Conservation (phyloP, 2,329 filamentous ascomycete genomes). For the Colletotrichum spinosum region DNA sequence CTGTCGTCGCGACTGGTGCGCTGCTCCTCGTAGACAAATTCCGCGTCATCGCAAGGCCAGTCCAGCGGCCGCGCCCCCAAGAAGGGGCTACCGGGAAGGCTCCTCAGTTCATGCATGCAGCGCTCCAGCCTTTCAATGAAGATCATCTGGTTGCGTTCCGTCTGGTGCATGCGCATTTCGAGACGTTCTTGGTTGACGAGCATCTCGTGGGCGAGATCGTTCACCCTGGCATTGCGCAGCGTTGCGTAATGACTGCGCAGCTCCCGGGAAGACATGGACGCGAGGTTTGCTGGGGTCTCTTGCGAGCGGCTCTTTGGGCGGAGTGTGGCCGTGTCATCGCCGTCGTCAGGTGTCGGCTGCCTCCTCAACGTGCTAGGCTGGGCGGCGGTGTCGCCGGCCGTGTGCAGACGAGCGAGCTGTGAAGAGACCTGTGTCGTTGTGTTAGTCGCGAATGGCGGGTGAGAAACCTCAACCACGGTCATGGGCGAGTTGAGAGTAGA, state of each 20-base stretch:
- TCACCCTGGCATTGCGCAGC: constrained; percentile 25
- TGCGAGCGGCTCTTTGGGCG: constrained; percentile 16
- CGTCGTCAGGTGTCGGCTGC: not conserved
- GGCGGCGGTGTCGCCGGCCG: constrained; percentile 6
- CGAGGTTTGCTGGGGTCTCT: constrained; percentile 1
- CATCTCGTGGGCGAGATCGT: constrained; percentile 37
- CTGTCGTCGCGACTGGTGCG: constrained; percentile 19
- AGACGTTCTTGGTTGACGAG: constrained; percentile 37
- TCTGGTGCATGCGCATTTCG: constrained; percentile 35
- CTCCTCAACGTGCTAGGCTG: not conserved
- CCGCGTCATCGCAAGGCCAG: constrained; percentile 18
- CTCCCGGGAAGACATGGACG: constrained; percentile 28
- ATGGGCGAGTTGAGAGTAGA: constrained; percentile 32
- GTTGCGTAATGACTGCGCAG: constrained; percentile 34
- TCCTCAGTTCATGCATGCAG: constrained; percentile 29
- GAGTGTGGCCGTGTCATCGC: constrained; percentile 17
- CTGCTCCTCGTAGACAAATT: constrained; percentile 30
- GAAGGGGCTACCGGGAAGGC: constrained; percentile 15
- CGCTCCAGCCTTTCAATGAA: constrained; percentile 35
- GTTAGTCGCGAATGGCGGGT: constrained; percentile 5
- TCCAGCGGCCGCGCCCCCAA: constrained; percentile 4
- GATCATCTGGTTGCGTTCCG: constrained; percentile 35
- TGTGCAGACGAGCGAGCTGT: constrained; percentile 16
- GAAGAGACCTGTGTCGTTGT: not conserved
- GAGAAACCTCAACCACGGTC: constrained; percentile 20